phyloP scores from a whole-genome alignment of 176 grass and related monocot species.

The Luzula sylvatica region DNA sequence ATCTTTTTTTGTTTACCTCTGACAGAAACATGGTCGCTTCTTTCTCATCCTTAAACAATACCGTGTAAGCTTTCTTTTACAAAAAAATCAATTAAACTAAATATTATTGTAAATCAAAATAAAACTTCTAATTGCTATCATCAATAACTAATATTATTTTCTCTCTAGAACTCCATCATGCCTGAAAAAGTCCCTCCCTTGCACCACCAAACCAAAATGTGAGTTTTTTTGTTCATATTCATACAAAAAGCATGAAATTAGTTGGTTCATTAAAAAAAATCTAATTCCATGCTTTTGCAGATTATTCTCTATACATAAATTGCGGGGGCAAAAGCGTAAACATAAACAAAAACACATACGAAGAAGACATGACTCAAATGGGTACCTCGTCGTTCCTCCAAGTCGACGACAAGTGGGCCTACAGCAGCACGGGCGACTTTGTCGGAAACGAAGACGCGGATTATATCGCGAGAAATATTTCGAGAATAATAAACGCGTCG shows the following conservation, averaged over 20 bases:
- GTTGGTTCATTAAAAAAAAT: no score
- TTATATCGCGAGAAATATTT: slow-evolving; percentile 54
- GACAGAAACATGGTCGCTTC: slow-evolving; percentile 71
- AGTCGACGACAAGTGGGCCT: slow-evolving; percentile 52
- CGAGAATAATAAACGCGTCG: slow-evolving; percentile 23
- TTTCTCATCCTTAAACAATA: slow-evolving; percentile 48
- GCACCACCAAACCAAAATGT: slow-evolving; percentile 34
- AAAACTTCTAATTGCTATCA: not conserved
- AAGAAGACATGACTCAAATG: slow-evolving; percentile 58
- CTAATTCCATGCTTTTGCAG: slow-evolving; percentile 40
- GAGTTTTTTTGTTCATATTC: slow-evolving; percentile 25
- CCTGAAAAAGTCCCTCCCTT: slow-evolving; percentile 58
- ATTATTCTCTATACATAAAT: slow-evolving; percentile 70
- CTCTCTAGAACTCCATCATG: slow-evolving; percentile 39
- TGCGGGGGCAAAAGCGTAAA: slow-evolving; percentile 51
- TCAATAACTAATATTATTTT: slow-evolving; percentile 1
- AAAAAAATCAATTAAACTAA: not conserved
- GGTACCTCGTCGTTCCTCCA: slow-evolving; percentile 52
- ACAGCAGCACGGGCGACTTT: slow-evolving; percentile 90
- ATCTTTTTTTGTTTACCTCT: slow-evolving; percentile 3
- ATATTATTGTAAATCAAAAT: no score
- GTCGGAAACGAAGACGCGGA: slow-evolving; percentile 44
- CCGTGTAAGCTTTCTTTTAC: slow-evolving; percentile 31
- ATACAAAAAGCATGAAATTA: no score
- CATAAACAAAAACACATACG: slow-evolving; percentile 31